These are phyloP conservation scores for Penicillium cosmopolitanum DNA, from an alignment of 495 filamentous ascomycete species.

Conservation along the genomic window DNA sequence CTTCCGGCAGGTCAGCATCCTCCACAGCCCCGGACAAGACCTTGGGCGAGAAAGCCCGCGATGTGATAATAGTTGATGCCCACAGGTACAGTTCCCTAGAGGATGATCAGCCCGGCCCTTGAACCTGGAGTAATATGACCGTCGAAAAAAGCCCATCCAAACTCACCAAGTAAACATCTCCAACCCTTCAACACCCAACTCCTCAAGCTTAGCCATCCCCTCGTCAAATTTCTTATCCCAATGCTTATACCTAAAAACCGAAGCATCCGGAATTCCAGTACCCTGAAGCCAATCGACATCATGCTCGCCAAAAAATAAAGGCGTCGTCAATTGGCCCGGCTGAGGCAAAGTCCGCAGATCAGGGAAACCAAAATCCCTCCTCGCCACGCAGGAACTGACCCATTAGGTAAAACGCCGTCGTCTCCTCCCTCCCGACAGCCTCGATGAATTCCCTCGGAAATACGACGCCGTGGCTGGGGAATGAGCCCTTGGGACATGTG, in stretches of 20 bases:
- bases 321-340: slow-evolving; percentile 56
- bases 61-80: slow-evolving; percentile 66
- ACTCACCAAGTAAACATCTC: slow-evolving; percentile 51
- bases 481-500: slow-evolving; percentile 19
- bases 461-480: slow-evolving; percentile 40
- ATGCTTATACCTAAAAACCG: slow-evolving; percentile 40
- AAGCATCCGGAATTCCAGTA: slow-evolving; percentile 59
- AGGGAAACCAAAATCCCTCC: slow-evolving; percentile 65
- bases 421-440: slow-evolving; percentile 40
- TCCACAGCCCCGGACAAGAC: slow-evolving; percentile 46
- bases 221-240: slow-evolving; percentile 57
- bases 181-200: slow-evolving; percentile 33
- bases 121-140: not conserved
- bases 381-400: slow-evolving; percentile 54
- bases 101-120: slow-evolving; percentile 22
- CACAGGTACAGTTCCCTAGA: slow-evolving; percentile 65
- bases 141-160: not conserved
- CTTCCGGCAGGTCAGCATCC: slow-evolving; percentile 35
- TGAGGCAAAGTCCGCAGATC: slow-evolving; percentile 61
- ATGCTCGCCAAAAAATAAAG: slow-evolving; percentile 58
- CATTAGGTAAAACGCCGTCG: slow-evolving; percentile 58
- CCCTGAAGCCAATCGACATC: slow-evolving; percentile 62
- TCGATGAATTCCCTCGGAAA: slow-evolving; percentile 43
- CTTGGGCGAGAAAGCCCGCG: slow-evolving; percentile 56
- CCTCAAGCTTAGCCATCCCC: slow-evolving; percentile 40